phyloP scores from a whole-genome alignment of 768 basidiomycete species.

The Pholiota microspora region DNA sequence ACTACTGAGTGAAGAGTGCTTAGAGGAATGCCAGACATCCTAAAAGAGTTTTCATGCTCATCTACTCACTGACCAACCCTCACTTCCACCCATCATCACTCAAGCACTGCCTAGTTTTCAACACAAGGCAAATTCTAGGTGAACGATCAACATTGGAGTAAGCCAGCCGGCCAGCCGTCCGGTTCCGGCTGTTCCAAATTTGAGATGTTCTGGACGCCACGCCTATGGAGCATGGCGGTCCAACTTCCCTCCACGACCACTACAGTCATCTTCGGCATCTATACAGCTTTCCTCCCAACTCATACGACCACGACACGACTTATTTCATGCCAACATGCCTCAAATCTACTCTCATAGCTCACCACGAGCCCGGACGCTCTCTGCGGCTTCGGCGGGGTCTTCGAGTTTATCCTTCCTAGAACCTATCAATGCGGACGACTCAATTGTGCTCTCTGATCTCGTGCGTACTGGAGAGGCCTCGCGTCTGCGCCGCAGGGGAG shows the following conservation, averaged over 20 bases:
- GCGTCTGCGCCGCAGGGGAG: slow-evolving; percentile 68
- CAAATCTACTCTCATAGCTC: slow-evolving; percentile 12
- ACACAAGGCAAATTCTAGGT: too few species aligned
- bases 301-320: not conserved
- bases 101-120: too few species aligned
- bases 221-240: too few species aligned
- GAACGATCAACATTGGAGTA: too few species aligned
- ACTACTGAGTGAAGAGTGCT: too few species aligned
- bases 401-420: slow-evolving; percentile 3
- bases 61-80: too few species aligned
- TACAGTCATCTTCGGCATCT: slow-evolving; percentile 1
- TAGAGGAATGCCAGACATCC: too few species aligned
- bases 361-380: slow-evolving; percentile 4
- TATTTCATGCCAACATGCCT: slow-evolving; percentile 10
- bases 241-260: slow-evolving; percentile 2
- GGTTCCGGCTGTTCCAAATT: too few species aligned
- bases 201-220: too few species aligned
- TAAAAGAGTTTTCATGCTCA: too few species aligned
- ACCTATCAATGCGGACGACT: slow-evolving; percentile 53
- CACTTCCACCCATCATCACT: too few species aligned
- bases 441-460: slow-evolving; percentile 71
- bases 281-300: not conserved
- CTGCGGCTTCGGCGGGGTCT: slow-evolving; percentile 8
- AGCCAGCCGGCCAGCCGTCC: too few species aligned
- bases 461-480: slow-evolving; percentile 75